Conservation (phyloP, 305 asterid species). For the Andrographis paniculata region DNA sequence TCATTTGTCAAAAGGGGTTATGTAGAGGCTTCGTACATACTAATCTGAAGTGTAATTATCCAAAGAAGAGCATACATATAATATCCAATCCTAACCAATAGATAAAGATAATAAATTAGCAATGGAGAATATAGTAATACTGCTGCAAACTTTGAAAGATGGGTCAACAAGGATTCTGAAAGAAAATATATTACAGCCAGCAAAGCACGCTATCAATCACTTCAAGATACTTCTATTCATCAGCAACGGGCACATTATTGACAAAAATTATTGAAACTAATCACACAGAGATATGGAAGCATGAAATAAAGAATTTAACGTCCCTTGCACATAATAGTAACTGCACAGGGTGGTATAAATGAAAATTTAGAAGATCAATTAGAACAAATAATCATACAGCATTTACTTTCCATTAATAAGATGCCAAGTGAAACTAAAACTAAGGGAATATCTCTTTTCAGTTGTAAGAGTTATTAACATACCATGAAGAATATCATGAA, state of each 20-base stretch:
- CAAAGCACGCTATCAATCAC: neutral
- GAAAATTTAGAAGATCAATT: neutral
- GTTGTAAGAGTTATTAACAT: neutral
- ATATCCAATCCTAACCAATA: too few species aligned
- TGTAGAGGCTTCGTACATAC: neutral
- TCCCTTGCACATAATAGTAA: too few species aligned
- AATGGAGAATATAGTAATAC: too few species aligned
- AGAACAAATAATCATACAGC: neutral
- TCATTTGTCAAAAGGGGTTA: neutral
- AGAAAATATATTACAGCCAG: neutral
- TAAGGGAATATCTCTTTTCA: neutral
- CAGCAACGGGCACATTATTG: neutral
- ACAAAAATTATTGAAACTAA: neutral
- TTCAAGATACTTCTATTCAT: neutral
- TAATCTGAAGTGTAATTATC: neutral
- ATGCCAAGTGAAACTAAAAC: neutral
- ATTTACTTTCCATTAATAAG: neutral
- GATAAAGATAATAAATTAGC: too few species aligned
- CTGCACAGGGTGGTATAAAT: too few species aligned
- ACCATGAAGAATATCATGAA: conserved; percentile 25
- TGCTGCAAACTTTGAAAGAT: neutral
- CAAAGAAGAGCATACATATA: too few species aligned
- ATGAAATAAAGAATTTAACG: too few species aligned
- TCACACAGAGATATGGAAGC: neutral
- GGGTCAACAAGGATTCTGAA: neutral